Evolutionary conservation across 345 rosid species (phyloP).

Genomic region (Mangifera indica): DNA sequence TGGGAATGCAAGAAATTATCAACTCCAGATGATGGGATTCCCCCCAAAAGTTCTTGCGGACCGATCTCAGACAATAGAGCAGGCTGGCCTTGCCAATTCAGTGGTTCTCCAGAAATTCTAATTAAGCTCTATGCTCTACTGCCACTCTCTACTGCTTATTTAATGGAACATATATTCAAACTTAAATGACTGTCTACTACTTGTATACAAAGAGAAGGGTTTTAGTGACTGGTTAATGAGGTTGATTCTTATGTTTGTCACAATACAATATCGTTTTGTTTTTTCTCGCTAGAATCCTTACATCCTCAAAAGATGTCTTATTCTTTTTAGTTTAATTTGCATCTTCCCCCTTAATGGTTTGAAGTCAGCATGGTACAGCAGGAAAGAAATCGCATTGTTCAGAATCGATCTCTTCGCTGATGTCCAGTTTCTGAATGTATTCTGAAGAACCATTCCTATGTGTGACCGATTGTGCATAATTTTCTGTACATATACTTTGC

Average conservation of each 20-base stretch:
- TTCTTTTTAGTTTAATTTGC: neutral
- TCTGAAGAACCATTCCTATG: neutral
- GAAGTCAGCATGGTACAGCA: neutral
- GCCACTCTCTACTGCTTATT: conserved; percentile 10
- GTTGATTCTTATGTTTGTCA: neutral
- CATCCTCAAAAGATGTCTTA: neutral
- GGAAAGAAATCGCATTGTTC: neutral
- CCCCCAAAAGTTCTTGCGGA: conserved; percentile 84
- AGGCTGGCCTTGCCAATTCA: conserved; percentile 80
- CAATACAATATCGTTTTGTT: neutral
- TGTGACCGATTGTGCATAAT: neutral
- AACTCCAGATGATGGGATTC: conserved; percentile 90
- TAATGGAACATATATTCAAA: neutral
- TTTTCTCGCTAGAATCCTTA: neutral
- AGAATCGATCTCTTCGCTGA: neutral
- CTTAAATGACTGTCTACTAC: neutral
- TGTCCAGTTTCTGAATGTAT: neutral
- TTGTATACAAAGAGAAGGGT: conserved; percentile 11
- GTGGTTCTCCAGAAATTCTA: conserved; percentile 85
- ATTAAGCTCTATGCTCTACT: conserved; percentile 6
- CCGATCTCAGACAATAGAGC: conserved; percentile 60
- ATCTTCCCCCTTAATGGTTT: neutral
- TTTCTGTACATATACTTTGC: neutral
- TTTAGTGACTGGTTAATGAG: conserved; percentile 21
- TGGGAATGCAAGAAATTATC: conserved; percentile 52